Evolutionary conservation across 148 eudicot genomes (phyloP).

Genomic region (Oxyria digyna): DNA sequence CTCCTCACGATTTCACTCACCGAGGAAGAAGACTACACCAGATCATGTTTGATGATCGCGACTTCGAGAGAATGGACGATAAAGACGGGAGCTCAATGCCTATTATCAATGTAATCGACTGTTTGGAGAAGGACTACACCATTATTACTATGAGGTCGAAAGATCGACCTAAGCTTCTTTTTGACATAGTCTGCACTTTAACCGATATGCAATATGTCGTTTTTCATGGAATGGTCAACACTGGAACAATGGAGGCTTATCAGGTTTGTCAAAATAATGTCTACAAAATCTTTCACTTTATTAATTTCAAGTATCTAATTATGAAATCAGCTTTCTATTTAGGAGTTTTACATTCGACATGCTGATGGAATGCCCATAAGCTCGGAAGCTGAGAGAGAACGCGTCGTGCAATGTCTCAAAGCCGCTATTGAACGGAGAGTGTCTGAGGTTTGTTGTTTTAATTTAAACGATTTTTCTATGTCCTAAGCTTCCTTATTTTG

Average conservation of each 20-base stretch:
- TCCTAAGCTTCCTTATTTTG: no score
- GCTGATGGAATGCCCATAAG: conserved; percentile 67
- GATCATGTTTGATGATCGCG: conserved; percentile 84
- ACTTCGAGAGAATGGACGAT: conserved; percentile 36
- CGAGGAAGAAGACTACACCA: conserved; percentile 81
- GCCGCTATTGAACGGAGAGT: conserved; percentile 84
- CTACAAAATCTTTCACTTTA: background rate
- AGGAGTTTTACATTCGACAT: conserved; percentile 92
- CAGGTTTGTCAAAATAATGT: conserved; percentile 30
- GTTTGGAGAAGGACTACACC: conserved; percentile 68
- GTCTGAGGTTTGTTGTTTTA: conserved; percentile 50
- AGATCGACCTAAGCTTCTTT: conserved; percentile 83
- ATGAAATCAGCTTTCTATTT: background rate
- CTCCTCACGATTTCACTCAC: conserved; percentile 50
- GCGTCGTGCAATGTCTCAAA: conserved; percentile 78
- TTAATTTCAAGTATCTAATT: background rate
- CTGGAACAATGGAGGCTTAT: conserved; percentile 49
- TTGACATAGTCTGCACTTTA: conserved; percentile 78
- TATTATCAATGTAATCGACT: conserved; percentile 38
- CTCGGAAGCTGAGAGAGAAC: conserved; percentile 74
- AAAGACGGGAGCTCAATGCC: conserved; percentile 32
- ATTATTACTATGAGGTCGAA: conserved; percentile 61
- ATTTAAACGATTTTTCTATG: no score
- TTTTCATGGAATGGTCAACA: conserved; percentile 57
- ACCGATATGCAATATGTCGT: conserved; percentile 94